These are phyloP conservation scores for Phytophthora brassicae DNA, from an alignment of 352 stramenopile species.

Conservation along the genomic window DNA sequence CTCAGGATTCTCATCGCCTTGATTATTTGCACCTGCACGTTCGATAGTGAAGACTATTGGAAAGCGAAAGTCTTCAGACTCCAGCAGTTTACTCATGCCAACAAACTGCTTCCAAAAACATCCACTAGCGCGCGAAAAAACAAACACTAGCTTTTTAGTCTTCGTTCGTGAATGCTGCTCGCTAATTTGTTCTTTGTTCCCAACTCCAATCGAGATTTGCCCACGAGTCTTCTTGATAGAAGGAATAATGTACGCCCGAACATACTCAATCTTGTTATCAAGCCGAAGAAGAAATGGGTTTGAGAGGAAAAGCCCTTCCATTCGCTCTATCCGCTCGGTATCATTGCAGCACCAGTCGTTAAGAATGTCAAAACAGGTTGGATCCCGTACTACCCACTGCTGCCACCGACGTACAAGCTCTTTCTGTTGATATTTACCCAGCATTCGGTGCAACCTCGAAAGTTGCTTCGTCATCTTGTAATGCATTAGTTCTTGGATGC, in stretches of 20 bases:
- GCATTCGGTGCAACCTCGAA: slow-evolving; percentile 51
- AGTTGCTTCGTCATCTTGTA: slow-evolving; percentile 65
- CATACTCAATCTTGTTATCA: slow-evolving; percentile 69
- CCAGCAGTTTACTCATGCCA: slow-evolving; percentile 33
- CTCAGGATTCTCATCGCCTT: slow-evolving; percentile 16
- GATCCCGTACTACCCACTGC: slow-evolving; percentile 38
- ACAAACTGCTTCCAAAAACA: slow-evolving; percentile 61
- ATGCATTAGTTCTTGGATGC: slow-evolving; percentile 53
- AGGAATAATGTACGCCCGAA: slow-evolving; percentile 42
- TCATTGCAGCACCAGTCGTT: slow-evolving; percentile 71
- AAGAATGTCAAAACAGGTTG: slow-evolving; percentile 56
- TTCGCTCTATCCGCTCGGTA: slow-evolving; percentile 46
- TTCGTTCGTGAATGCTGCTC: slow-evolving; percentile 1
- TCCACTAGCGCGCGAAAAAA: slow-evolving; percentile 28
- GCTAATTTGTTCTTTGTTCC: slow-evolving; percentile 3
- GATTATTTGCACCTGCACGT: slow-evolving; percentile 4
- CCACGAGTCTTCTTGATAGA: slow-evolving; percentile 23
- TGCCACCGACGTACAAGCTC: slow-evolving; percentile 57
- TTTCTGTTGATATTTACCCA: slow-evolving; percentile 41
- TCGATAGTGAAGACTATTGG: slow-evolving; percentile 45
- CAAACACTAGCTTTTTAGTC: slow-evolving; percentile 39
- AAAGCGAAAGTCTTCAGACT: slow-evolving; percentile 49
- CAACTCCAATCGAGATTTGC: neutral
- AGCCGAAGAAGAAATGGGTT: slow-evolving; percentile 57
- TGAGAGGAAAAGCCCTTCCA: slow-evolving; percentile 52